Percentiles rank a stretch among this genome's conserved stretches.
phyloP scores from a whole-genome alignment of 257 asterid species.

The Misopates orontium region DNA sequence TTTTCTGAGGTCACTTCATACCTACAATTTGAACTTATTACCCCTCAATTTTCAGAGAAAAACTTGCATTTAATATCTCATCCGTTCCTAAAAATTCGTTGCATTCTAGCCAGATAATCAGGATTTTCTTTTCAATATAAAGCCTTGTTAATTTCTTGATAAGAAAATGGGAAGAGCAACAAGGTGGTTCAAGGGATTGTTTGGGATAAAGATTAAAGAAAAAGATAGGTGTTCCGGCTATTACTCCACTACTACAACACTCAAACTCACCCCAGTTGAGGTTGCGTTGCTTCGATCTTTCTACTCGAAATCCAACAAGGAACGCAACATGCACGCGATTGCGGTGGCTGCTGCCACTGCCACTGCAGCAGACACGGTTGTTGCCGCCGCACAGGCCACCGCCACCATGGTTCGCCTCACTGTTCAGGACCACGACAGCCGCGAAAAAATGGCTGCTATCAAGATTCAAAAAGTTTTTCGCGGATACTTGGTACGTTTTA shows the following conservation, averaged over 20 bases:
- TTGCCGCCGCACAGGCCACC: slow-evolving; percentile 84
- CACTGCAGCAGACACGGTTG: slow-evolving; percentile 83
- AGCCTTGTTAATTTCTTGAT: no score
- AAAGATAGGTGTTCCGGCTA: no score
- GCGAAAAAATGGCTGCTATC: slow-evolving; percentile 61
- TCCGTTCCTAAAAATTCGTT: no score
- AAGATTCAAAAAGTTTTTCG: slow-evolving; percentile 70
- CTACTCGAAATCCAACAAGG: slow-evolving; percentile 44
- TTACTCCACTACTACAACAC: no score
- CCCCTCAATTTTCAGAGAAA: slow-evolving; percentile 1
- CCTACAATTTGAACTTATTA: slow-evolving; percentile 8
- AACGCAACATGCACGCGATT: slow-evolving; percentile 82
- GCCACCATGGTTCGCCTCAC: slow-evolving; percentile 74
- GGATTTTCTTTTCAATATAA: no score
- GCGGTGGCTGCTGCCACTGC: slow-evolving; percentile 96
- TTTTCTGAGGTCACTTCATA: not conserved
- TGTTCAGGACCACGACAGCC: slow-evolving; percentile 53
- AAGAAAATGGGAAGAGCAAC: slow-evolving; percentile 13
- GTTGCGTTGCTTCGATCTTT: slow-evolving; percentile 77
- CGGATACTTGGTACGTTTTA: slow-evolving; percentile 56
- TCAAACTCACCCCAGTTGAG: slow-evolving; percentile 78
- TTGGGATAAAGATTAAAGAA: slow-evolving; percentile 16
- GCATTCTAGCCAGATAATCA: no score
- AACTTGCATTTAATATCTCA: not conserved
- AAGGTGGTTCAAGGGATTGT: slow-evolving; percentile 16